phyloP scores from a whole-genome alignment of 2,329 filamentous ascomycete genomes.

The Aplosporella prunicola region DNA sequence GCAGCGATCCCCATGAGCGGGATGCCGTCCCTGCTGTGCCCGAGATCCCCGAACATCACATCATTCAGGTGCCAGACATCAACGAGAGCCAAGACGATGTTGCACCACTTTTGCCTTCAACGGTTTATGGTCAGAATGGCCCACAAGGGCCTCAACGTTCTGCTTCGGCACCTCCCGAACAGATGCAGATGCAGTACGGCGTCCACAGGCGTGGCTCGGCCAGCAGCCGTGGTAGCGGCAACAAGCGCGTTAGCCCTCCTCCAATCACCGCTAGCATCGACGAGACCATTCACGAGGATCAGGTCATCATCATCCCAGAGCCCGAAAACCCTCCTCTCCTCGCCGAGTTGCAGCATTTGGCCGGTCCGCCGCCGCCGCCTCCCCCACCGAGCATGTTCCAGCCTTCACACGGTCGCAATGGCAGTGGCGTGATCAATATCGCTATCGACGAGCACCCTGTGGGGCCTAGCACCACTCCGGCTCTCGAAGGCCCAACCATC shows the following conservation, averaged over 20 bases:
- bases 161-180: conserved; percentile 40
- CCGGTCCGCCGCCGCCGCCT: conserved; percentile 43
- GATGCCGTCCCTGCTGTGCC: conserved; percentile 46
- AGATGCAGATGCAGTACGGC: conserved; percentile 22
- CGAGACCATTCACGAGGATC: conserved; percentile 39
- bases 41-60: conserved; percentile 44
- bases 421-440: conserved; percentile 36
- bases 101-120: conserved; percentile 39
- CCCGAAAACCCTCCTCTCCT: conserved; percentile 41
- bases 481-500: conserved; percentile 7
- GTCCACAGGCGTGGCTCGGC: conserved; percentile 28
- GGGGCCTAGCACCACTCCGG: conserved; percentile 15
- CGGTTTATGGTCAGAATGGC: conserved; percentile 35
- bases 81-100: conserved; percentile 34
- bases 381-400: conserved; percentile 29
- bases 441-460: conserved; percentile 33
- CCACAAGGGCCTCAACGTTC: conserved; percentile 29
- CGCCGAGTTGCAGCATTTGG: conserved; percentile 53
- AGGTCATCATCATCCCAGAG: conserved; percentile 35
- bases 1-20: conserved; percentile 43
- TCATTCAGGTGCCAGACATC: conserved; percentile 17
- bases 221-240: conserved; percentile 23
- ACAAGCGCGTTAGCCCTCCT: conserved; percentile 29
- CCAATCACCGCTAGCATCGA: conserved; percentile 45
- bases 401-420: conserved; percentile 13